phyloP scores from a whole-genome alignment of 208 protist genomes.

The Crithidia brevicula region DNA sequence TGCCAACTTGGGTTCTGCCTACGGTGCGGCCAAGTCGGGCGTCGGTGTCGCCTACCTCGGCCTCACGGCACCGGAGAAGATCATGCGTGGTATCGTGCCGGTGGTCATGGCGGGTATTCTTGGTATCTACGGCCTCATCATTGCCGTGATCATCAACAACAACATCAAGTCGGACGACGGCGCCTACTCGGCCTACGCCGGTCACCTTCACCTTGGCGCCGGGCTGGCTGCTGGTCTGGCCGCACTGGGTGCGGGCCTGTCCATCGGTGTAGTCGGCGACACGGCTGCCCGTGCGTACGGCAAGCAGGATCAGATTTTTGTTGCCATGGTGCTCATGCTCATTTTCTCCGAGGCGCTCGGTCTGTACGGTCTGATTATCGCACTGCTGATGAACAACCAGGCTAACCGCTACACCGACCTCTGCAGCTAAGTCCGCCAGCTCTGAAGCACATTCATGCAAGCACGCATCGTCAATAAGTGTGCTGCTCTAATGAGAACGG shows the following conservation, averaged over 20 bases:
- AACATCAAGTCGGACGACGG: conserved; percentile 87
- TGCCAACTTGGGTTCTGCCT: conserved; percentile 98
- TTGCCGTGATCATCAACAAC: conserved; percentile 98
- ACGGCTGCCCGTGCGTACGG: conserved; percentile 90
- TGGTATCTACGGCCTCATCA: conserved; percentile 99
- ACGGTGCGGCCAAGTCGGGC: conserved; percentile 98
- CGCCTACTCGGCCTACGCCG: conserved; percentile 77
- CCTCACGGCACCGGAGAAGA: conserved; percentile 95
- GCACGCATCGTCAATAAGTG: no score
- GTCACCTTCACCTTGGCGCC: conserved; percentile 96
- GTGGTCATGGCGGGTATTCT: conserved; percentile 97
- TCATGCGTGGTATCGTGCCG: conserved; percentile 96
- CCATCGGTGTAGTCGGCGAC: conserved; percentile 99
- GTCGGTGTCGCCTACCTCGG: conserved; percentile 97
- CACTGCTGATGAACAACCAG: conserved; percentile 94
- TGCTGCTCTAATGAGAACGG: background rate
- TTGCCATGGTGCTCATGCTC: conserved; percentile 99
- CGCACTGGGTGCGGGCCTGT: conserved; percentile 96
- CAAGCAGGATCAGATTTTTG: conserved; percentile 98
- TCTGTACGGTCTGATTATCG: conserved; percentile 99
- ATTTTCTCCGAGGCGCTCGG: conserved; percentile 99
- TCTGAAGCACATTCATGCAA: no score
- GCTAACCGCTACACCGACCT: conserved; percentile 82
- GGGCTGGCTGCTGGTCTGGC: conserved; percentile 96
- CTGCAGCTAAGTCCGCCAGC: conserved; percentile 29